phyloP scores from a whole-genome alignment of 345 rosid species.

The Eucalyptus regnans region DNA sequence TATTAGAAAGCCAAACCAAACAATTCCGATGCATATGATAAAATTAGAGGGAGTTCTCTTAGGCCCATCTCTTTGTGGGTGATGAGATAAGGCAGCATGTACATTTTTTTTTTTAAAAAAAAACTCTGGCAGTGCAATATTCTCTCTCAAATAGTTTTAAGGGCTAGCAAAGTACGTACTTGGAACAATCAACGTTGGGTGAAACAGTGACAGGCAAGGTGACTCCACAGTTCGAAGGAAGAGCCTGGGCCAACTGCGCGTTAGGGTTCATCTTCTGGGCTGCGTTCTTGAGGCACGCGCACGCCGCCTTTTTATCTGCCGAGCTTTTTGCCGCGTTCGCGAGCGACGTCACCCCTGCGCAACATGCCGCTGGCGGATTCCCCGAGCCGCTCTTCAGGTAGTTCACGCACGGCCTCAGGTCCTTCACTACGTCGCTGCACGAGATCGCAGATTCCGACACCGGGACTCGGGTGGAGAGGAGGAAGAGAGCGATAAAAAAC shows the following conservation, averaged over 20 bases:
- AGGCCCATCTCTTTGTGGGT: background rate
- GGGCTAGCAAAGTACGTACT: constrained; percentile 10
- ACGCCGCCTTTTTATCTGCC: constrained; percentile 52
- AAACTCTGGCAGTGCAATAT: background rate
- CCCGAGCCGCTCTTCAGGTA: constrained; percentile 54
- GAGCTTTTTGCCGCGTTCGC: constrained; percentile 33
- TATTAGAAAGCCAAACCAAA: background rate
- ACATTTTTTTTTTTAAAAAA: background rate
- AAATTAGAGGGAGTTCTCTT: background rate
- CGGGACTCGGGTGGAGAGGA: constrained; percentile 12
- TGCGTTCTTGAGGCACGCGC: constrained; percentile 54
- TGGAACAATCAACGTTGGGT: constrained; percentile 53
- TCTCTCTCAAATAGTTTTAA: background rate
- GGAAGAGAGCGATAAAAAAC: background rate
- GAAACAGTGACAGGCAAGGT: constrained; percentile 35
- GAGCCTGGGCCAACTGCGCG: constrained; percentile 40
- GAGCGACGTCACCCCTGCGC: constrained; percentile 38
- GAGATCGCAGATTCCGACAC: constrained; percentile 35
- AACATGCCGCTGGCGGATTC: constrained; percentile 46
- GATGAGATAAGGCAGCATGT: background rate
- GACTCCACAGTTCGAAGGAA: constrained; percentile 48
- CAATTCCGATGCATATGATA: background rate
- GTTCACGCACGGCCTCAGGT: constrained; percentile 57
- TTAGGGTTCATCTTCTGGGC: constrained; percentile 40
- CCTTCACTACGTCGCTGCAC: constrained; percentile 44